phyloP scores from a whole-genome alignment of 2,329 filamentous ascomycete species.

The Diaporthe humulicola region DNA sequence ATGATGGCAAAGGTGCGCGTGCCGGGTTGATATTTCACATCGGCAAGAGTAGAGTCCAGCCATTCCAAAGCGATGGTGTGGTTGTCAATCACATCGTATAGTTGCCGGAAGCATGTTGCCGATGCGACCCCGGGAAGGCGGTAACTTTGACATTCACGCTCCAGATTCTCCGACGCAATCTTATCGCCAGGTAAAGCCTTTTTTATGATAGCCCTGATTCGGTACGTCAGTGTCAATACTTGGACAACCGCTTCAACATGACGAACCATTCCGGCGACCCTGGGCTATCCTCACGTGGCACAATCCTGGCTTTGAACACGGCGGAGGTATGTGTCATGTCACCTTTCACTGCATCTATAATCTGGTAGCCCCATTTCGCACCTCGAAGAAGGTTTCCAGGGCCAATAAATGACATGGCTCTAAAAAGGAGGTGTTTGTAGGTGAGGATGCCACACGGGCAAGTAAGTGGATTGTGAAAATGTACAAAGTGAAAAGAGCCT shows the following conservation, averaged over 20 bases:
- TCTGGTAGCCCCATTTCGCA: background rate
- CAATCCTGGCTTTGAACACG: background rate
- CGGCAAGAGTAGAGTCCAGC: background rate
- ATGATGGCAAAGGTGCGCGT: background rate
- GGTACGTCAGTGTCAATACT: background rate
- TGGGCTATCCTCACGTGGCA: background rate
- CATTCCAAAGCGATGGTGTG: conserved; percentile 1
- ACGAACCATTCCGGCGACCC: background rate
- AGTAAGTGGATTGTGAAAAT: background rate
- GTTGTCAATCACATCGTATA: background rate
- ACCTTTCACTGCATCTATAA: background rate
- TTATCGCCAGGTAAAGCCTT: background rate
- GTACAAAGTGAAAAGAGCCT: background rate
- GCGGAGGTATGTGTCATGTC: background rate
- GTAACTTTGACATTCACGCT: background rate
- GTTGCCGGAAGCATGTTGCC: background rate
- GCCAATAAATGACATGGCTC: background rate
- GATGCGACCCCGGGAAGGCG: background rate
- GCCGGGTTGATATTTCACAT: background rate
- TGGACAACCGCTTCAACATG: background rate
- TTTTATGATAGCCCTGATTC: background rate
- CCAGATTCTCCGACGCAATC: background rate
- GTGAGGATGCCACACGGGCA: background rate
- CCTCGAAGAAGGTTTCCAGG: conserved; percentile 2
- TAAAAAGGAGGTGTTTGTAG: background rate